Evolutionary conservation across 202 grass and related monocot species (phyloP).

Genomic region (Brachypodium distachyon): DNA sequence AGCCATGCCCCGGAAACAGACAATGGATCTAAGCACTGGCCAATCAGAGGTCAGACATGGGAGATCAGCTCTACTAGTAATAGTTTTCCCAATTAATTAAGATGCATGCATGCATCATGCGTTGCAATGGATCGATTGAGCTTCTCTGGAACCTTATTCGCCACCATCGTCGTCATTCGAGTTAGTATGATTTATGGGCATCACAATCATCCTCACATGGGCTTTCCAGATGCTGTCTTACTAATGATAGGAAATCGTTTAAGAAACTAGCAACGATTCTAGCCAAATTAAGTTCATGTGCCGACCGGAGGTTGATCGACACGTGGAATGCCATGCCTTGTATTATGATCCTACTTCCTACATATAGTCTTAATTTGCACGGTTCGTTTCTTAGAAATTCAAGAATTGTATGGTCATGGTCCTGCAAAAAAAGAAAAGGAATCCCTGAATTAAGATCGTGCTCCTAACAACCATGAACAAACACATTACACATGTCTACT

Average conservation of each 20-base stretch:
- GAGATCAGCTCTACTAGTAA: no score
- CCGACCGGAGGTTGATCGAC: neutral
- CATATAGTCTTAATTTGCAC: neutral
- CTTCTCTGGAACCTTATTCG: neutral
- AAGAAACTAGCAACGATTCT: neutral
- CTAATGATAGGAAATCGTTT: neutral
- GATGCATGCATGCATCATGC: neutral
- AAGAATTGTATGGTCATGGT: neutral
- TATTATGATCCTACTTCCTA: neutral
- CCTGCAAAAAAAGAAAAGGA: neutral
- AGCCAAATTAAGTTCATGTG: neutral
- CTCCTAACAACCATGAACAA: neutral
- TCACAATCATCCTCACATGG: neutral
- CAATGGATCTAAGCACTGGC: no score
- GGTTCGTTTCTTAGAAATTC: neutral
- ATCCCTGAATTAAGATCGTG: neutral
- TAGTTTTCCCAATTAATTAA: no score
- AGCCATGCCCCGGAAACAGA: no score
- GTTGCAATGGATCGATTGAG: neutral
- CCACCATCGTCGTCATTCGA: neutral
- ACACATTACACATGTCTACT: neutral
- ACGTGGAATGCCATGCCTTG: neutral
- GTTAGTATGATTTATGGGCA: neutral
- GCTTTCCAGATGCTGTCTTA: conserved; percentile 16
- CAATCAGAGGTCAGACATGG: no score